Base-by-base conservation (phyloP, 75 land plant genomes). In the Pinus tabuliformis region DNA sequence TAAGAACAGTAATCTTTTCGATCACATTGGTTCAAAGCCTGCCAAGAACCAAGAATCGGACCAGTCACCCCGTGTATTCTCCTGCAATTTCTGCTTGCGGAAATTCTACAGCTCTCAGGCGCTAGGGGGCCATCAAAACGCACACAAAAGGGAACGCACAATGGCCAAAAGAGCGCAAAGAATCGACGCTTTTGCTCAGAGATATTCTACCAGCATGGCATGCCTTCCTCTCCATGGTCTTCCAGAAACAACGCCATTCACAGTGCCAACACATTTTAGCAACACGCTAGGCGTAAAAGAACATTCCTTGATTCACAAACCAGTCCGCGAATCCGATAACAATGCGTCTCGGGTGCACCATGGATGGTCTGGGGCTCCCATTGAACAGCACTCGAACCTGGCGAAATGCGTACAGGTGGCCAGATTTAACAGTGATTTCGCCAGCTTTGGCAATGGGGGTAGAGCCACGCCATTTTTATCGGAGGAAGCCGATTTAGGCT, bases 71-170 rank as follows among this genome's bases (percentile, higher is more conserved):
- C 77, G 83, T 28, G 76, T 85, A 56, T 90, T 90, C 86, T 76
- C 92, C 22, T 90, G 92, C 80, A 83, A 80, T 60, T 87, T 83
- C 74, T 90, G 92, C 75, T 49, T 72, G 33, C 73, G 90, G 36
- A 87, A 87, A 79, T 90, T 90, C 77, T 83, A n/a, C 78, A 90
- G 87, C 79, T 90, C 92, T 8, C 92, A 90, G 78, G 92, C 92
- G 24, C 77, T 90, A 20, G 92, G 92, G 14, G 92, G 92, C 37
- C 92, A 90, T 59, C 92, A 90, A 70, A 90, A 90, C 60, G 92
- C 91, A 1, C 91, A 89, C 73, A 89, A 89, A 70, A 73, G 89
- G 62, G 91, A 89, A 73, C 75, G 91, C 33, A 83, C 85, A 14
- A 59, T 81, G 62, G 87, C 86, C 22, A 87, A 82, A 66, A 73